Evolutionary conservation across 495 filamentous ascomycete genomes (phyloP), one percentile per base, ranked within the genome.

Genomic region (Trichoderma orchidacearum): DNA sequence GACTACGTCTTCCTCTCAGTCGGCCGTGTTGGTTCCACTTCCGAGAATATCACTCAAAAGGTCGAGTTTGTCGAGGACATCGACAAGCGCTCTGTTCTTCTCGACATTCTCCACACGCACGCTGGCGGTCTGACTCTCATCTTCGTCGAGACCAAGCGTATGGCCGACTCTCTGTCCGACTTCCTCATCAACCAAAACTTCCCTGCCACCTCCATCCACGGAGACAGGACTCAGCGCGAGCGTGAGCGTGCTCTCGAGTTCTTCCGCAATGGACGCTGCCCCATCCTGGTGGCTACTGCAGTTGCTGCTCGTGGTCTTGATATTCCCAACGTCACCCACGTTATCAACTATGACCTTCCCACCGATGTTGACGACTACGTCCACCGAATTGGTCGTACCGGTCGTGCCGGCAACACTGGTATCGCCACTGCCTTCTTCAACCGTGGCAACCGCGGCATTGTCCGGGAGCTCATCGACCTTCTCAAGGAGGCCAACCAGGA

Each of bases 341-440:
- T 98, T 58, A 83, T 98, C 79, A 98, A 97, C 79, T 98, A 98
- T 71, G 93, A 98, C 71, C 82, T 98, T 29, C 94, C 94, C 56
- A 97, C 90, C 52, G 94, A 98, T 67, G 96, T 98, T 63, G 93
- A 98, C 65, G 93, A 98, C 76, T 98, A 98, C 64, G 94, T 98
- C 57, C 93, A 98, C 74, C 89, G 93, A 70, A 98, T 97, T 68
- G 93, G 93, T 84, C 94, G 93, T 91, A 98, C 93, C 58, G 93
- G 94, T 64, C 93, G 93, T 87, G 94, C 94, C 58, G 93, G 93
- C 68, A 98, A 98, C 77, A 96, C 92, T 60, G 93, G 93, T 84
- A 87, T 96, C 58, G 88, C 93, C 8, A 98, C 93, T 56, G 92
- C 94, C 51, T 98, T 98, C 81, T 97, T 96, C 83, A 98, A 98